Evolutionary conservation across 495 filamentous ascomycete genomes (phyloP), one percentile per base, ranked within the genome.

Genomic region (Xylaria bambusicola): DNA sequence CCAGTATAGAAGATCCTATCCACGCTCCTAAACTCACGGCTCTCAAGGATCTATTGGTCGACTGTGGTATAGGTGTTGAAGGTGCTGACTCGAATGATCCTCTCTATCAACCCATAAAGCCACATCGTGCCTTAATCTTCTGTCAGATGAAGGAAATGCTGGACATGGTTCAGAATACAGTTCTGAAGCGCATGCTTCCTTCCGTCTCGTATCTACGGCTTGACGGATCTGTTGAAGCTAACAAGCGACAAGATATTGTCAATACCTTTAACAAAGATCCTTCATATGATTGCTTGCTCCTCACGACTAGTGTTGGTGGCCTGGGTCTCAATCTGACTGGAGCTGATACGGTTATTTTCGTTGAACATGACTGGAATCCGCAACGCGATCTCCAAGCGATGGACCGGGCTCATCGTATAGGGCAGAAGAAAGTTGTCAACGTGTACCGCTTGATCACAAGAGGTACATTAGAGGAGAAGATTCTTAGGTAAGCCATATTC

Each of bases 101-200:
- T 6, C 73, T 80, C 15, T 81, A 80, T 65, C 76, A 82, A 70
- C 93, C 90, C 46, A 93, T 98, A 71, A 93, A 90, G 62, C 94
- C 92, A 4, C 94, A 98, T 64, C 90, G 94, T 41, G 95, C 95
- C 2, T 83, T 98, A 52, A 89, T 98, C 64, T 98, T 98, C 80
- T 98, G 93, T 66, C 94, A 98, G 69, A 95, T 98, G 89, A 97
- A 97, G 71, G 95, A 98, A 71, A 98, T 98, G 95, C 79, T 98
- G 18, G 95, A 98, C 70, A 97, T 98, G 80, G 95, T 98, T 10
- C 92, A 97, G 67, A 89, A 88, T 61, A 89, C 92, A 47, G 94
- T 98, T 6, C 76, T 98, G 15, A 88, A 88, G 64, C 86, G 87
- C 60, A 80, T 96, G 64, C 84, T 98, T 8, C 93, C 95, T 1